Evolutionary conservation across 106 monocot species (phyloP), one percentile per base, ranked within the genome.

Genomic region (Vanilla planifolia): DNA sequence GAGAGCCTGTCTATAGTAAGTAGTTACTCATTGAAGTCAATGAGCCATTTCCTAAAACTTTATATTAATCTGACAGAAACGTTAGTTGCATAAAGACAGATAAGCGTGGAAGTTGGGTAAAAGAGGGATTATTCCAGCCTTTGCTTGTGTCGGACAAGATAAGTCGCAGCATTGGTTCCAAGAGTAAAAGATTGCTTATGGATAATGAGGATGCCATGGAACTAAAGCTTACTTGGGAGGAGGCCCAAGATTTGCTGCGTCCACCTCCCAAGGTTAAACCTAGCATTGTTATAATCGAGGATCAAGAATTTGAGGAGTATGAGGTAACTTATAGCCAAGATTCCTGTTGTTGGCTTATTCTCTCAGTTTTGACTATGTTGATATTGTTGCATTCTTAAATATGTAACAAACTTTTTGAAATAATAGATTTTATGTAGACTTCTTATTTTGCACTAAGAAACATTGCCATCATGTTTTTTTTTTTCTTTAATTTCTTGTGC

Each of bases 221-320:
- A 39, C 78, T 98, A 67, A 92, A 80, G 73, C 60, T 92, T 50
- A 77, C 88, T 27, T 98, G 98, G 98, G 88, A 92, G 55, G 98
- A 98, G 59, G 92, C 82, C 58, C 98, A 98, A 64, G 79, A 98
- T 67, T 71, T 98, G 61, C 44, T 98, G 55, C 81, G 79, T 43
- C 88, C 92, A 24, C 71, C 91, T 59, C 88, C 92, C 24, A 85
- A 43, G 63, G 74, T 68, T 17, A 88, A 77, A 73, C 85, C 92
- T 11, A 98, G 77, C 62, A 74, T 92, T 79, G 88, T 98, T 34
- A 71, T 73, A 39, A 88, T 98, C 64, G 98, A 98, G 37, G 92
- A 98, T 58, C 78, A 84, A 22, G 98, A 92, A 67, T 75, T 98
- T 71, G 98, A 98, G 77, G 98, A 98, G 76, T 98, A 98, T 52